Evolutionary conservation across 176 grass and related monocot species (phyloP).

Genomic region (Oropetium thomaeum): DNA sequence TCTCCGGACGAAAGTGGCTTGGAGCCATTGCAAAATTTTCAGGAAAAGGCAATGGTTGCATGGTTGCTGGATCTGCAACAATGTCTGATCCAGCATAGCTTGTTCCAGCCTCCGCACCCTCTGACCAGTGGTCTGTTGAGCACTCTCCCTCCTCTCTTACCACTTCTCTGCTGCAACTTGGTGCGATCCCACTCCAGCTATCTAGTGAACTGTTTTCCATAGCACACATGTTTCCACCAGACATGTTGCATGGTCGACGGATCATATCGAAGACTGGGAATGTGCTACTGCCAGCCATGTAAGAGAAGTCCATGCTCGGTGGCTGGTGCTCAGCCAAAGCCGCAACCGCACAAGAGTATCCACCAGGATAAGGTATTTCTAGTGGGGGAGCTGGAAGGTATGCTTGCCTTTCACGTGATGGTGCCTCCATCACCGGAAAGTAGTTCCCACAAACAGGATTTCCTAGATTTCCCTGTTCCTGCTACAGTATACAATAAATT

Average conservation of each 20-base stretch:
- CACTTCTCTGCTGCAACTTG: constrained; percentile 58
- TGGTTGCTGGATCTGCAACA: constrained; percentile 45
- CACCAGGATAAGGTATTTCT: constrained; percentile 66
- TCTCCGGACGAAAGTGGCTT: constrained; percentile 63
- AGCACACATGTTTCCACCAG: constrained; percentile 35
- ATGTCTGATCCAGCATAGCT: constrained; percentile 78
- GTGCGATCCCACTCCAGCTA: constrained; percentile 58
- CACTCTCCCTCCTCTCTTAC: constrained; percentile 71
- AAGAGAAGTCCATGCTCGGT: constrained; percentile 51
- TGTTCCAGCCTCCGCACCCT: constrained; percentile 66
- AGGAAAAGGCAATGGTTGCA: constrained; percentile 39
- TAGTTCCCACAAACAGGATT: constrained; percentile 59
- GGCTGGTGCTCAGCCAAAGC: constrained; percentile 71
- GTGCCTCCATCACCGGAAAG: constrained; percentile 56
- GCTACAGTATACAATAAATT: constrained; percentile 31
- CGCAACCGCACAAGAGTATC: constrained; percentile 77
- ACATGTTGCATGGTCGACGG: constrained; percentile 42
- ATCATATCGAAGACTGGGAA: constrained; percentile 60
- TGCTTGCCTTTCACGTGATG: constrained; percentile 44
- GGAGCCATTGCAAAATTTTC: constrained; percentile 46
- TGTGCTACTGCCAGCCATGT: constrained; percentile 43
- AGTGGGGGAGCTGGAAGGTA: constrained; percentile 43
- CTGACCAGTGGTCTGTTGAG: constrained; percentile 87
- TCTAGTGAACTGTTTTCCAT: constrained; percentile 47
- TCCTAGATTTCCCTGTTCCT: constrained; percentile 82